Percentiles rank a stretch among this genome's conserved stretches.
These are phyloP conservation scores for Tetrahymena elliotti DNA, from an alignment of 73 alveolate species.

Conservation along the genomic window DNA sequence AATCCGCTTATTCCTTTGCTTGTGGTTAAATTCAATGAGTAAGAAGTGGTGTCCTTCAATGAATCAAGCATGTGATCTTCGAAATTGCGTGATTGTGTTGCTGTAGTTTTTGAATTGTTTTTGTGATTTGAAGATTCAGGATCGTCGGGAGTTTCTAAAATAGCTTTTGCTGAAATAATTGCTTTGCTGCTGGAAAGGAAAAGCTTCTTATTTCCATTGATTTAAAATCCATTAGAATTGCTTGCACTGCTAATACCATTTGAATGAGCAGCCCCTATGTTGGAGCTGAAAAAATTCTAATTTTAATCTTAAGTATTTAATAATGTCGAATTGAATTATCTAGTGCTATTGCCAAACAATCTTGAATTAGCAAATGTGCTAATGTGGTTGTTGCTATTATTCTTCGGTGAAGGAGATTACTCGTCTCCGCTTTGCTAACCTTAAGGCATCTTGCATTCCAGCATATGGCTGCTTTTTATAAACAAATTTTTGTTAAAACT, in stretches of 20 bases:
- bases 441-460: not conserved
- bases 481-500: not conserved
- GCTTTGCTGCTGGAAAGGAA: not conserved
- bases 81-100: not conserved
- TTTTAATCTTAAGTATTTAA: not conserved
- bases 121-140: not conserved
- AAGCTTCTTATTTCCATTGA: not conserved
- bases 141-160: not conserved
- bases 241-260: not conserved
- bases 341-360: not conserved
- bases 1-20: not conserved
- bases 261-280: too few species aligned
- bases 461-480: not conserved
- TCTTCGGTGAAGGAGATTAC: not conserved
- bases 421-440: conserved; percentile 1
- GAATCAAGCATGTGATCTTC: not conserved
- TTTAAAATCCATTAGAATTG: not conserved
- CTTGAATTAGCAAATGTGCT: not conserved
- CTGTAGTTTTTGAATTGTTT: not conserved
- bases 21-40: not conserved
- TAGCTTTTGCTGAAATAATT: not conserved
- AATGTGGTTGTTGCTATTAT: not conserved
- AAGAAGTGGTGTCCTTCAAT: not conserved
- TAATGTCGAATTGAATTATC: not conserved
- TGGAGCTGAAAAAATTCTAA: not conserved